Conservation (phyloP, 768 basidiomycete species). For the Steccherinum ochraceum region DNA sequence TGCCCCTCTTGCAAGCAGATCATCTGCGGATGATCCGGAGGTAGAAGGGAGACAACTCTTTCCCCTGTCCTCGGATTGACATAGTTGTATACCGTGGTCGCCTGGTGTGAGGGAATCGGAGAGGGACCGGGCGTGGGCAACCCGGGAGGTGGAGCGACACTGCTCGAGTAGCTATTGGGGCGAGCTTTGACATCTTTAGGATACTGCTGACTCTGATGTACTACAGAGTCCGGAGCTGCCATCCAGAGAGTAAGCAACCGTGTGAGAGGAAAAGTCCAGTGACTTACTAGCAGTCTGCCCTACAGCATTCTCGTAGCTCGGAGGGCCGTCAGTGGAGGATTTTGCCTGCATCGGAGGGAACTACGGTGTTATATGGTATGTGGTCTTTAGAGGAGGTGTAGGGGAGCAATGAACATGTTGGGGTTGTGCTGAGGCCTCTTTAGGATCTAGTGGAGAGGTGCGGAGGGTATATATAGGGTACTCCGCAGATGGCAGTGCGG, state of each 20-base stretch:
- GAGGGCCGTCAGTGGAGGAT: slow-evolving; percentile 18
- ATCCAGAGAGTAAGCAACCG: neutral
- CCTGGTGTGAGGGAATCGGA: slow-evolving; percentile 23
- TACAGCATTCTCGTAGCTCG: slow-evolving; percentile 22
- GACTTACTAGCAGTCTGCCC: neutral
- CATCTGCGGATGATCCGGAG: slow-evolving; percentile 82
- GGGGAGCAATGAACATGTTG: too few species aligned
- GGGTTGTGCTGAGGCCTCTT: too few species aligned
- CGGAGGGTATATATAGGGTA: too few species aligned
- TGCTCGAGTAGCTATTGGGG: slow-evolving; percentile 4
- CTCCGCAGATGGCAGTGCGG: too few species aligned
- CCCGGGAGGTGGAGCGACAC: slow-evolving; percentile 4
- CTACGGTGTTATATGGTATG: too few species aligned
- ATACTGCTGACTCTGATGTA: slow-evolving; percentile 9
- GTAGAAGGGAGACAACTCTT: slow-evolving; percentile 47
- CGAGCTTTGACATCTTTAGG: slow-evolving; percentile 14
- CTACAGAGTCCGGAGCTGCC: neutral
- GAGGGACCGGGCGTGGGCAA: slow-evolving; percentile 19
- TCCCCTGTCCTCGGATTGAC: slow-evolving; percentile 47
- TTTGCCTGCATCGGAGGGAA: slow-evolving; percentile 2
- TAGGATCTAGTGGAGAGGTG: too few species aligned
- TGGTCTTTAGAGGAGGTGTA: too few species aligned
- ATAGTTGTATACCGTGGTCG: slow-evolving; percentile 62
- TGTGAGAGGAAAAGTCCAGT: neutral
- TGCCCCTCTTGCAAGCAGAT: slow-evolving; percentile 70